Conservation (phyloP, 495 filamentous ascomycete genomes). For the Annulohypoxylon moriforme region DNA sequence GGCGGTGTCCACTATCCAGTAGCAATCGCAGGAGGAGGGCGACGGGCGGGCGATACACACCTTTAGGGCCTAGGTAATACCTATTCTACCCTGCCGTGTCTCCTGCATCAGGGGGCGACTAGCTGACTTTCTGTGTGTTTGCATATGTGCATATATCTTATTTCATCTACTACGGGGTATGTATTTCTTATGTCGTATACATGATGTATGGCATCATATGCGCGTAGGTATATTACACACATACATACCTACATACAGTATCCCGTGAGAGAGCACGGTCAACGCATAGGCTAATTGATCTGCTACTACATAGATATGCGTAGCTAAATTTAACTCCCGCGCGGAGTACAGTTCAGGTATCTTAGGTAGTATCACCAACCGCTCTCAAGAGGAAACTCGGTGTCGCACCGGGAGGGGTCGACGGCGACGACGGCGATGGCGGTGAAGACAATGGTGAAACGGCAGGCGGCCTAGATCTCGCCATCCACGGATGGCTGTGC, state of each 20-base stretch:
- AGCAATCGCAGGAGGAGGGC: neutral
- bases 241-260: neutral
- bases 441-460: neutral
- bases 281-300: neutral
- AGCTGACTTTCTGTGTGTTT: neutral
- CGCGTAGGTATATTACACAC: neutral
- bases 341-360: no score
- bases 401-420: neutral
- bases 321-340: neutral
- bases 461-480: neutral
- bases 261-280: neutral
- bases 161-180: neutral
- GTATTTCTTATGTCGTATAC: neutral
- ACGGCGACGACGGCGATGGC: neutral
- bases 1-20: slow-evolving; percentile 1
- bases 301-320: neutral
- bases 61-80: no score
- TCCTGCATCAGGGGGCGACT: slow-evolving; percentile 32
- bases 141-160: neutral
- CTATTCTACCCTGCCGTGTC: neutral
- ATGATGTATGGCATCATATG: no score
- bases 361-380: no score
- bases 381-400: neutral
- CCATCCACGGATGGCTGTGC: neutral
- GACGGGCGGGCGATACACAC: slow-evolving; percentile 2